Base-by-base conservation (phyloP, 202 grass and related monocot genomes). In the Panicum hallii region DNA sequence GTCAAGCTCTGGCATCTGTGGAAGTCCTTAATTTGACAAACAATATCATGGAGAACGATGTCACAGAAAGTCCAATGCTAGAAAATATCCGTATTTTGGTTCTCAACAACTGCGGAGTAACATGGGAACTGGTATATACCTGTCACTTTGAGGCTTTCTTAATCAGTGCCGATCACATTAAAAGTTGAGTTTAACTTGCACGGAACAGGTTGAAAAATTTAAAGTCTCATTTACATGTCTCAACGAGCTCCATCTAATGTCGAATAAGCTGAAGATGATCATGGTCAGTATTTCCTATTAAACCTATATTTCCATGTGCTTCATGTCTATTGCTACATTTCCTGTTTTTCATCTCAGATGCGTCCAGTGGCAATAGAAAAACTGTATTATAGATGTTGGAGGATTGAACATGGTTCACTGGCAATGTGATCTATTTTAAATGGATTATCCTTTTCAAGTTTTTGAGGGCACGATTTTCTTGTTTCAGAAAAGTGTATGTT, bases 1-100 rank as follows among this genome's bases (percentile, higher is more conserved):
- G 96, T 84, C 88, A 95, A 89, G 91, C 81, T n/a, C 85, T 98
- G 75, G 40, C 84, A 74, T 89, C 86, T 34, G 90, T 99, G 36
- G 88, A 94, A 99, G 84, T 99, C 87, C 89, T 99, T 14, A 85
- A 95, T 88, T 78, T 99, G 82, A 94, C 96, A 79, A 99, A 90
- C 75, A 95, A 95, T 86, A 76, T 69, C 63, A 94, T 99, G 91
- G 91, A 90, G 67, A 87, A 74, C 83, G 76, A 94, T 46, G 54
- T 92, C 64, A 63, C 45, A 38, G 84, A 92, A 50, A 84, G 79
- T 91, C 76, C 75, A 64, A 85, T 62, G 63, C 86, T 95, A 43
- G 78, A 82, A 70, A 89, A 85, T 63, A 95, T 95, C 49, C 49
- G 4, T 64, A 54, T 92, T 87, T 73, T 99, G 79, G 96, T 99